Evolutionary conservation across 768 basidiomycete species (phyloP).

Genomic region (Panaeolus cyanescens): DNA sequence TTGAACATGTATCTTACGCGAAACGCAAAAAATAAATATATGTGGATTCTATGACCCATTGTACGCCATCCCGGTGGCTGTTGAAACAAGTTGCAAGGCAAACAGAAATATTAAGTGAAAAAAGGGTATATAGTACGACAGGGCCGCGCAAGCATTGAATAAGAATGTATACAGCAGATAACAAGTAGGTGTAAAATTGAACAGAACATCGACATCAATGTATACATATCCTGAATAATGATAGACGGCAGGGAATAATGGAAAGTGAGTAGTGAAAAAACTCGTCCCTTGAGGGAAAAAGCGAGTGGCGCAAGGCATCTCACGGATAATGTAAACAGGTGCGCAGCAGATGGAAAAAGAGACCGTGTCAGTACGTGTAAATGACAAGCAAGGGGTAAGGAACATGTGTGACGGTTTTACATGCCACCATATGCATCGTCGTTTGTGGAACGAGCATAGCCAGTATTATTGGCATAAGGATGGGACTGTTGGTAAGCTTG

Average conservation of each 20-base stretch:
- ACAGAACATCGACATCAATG: not conserved
- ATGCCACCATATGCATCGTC: not conserved
- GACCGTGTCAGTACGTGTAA: not conserved
- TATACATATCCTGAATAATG: slow-evolving; percentile 3
- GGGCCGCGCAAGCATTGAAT: not conserved
- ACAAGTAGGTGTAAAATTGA: not conserved
- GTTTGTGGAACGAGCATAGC: not conserved
- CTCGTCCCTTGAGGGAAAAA: no score
- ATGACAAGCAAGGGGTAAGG: not conserved
- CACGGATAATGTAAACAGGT: not conserved
- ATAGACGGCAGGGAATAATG: not conserved
- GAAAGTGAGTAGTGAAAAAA: not conserved
- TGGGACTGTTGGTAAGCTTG: not conserved
- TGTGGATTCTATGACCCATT: not conserved
- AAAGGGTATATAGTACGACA: not conserved
- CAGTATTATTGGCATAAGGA: not conserved
- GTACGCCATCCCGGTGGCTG: not conserved
- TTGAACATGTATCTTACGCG: not conserved
- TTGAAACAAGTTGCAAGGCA: not conserved
- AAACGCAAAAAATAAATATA: not conserved
- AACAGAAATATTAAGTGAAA: not conserved
- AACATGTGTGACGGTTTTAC: not conserved
- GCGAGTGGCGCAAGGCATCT: not conserved
- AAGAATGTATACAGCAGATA: not conserved
- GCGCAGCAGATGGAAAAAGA: not conserved